Evolutionary conservation across 805 yeast genomes (phyloP), one percentile per base, ranked within the genome.

Genomic region (Saturnispora mendoncae): DNA sequence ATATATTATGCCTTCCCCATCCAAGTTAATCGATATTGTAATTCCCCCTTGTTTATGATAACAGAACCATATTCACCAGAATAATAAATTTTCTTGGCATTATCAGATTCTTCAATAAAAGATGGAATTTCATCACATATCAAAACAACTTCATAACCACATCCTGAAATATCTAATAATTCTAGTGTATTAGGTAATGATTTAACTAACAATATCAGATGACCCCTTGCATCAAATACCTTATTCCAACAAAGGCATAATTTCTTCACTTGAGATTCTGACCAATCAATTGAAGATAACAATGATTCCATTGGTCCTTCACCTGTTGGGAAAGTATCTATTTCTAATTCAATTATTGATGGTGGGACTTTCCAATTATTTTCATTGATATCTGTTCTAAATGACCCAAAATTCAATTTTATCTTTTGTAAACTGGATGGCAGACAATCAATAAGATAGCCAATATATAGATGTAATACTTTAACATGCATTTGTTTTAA

Each of bases 21-120:
- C 43, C 43, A 34, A 28, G 25, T 13, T 14, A 40, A 33, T 12
- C 34, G 13, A 24, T 34, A 21, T 19, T 40, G 27, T 15, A 28
- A 10, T 4, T 34, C 35, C 10, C 42, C 42, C 10, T 33, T 33
- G 25, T 19, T 39, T 8, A 40, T 9, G 7, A 29, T 24, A 10
- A 40, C 43, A 4, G 38, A 40, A 7, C 43, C 43, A 34, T 40
- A 40, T 23, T 40, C 43, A 5, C 43, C 43, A 4, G 43, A 40
- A 33, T 40, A 40, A 14, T 34, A 35, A 13, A 40, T 21, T 23
- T 18, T 14, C 17, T 30, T 28, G 18, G 24, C 4, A 9, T n/a
- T 4, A 26, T 33, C 21, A 10, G 24, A 9, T 18, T 14, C 33
- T n/a, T 26, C 12, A 8, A 30, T 10, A 10, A 34, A 34, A 6